Evolutionary conservation across 192 early-diverging fungal species (phyloP), one percentile per base, ranked within the genome.

Genomic region (Polychytrium aggregatum): DNA sequence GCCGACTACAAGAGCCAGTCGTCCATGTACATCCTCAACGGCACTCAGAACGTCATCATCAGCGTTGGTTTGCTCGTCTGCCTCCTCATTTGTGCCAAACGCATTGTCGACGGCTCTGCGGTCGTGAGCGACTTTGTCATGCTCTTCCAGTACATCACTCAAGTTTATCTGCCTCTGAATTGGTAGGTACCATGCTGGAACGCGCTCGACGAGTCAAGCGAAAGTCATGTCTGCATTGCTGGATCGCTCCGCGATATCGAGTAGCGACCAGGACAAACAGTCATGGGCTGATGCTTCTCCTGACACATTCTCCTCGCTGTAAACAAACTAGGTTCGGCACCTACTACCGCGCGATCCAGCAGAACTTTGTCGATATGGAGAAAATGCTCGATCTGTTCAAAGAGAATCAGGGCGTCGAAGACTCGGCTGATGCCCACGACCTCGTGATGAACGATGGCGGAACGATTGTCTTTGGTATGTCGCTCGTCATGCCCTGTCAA

Each of bases 311-410:
- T 43, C 34, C n/a, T 1, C 47, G 4, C 36, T 1, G 24, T 61
- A 8, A 1, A n/a, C 2, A 36, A 34, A 82, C 74, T 57, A 90
- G 84, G 79, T 90, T 98, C 38, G 94, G 94, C 28, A 87, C 85
- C 2, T 92, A 92, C 53, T 98, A 98, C 59, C 76, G 93, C 17
- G 78, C 86, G 46, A 88, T 94, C 34, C 89, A 95, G 61, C 86
- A 90, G 40, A 71, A 64, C 45, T 71, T 68, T 44, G 48, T 74
- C 41, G 94, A 97, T 53, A 95, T 96, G 94, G 95, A 98, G 60
- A 91, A 92, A 55, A 90, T 98, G 82, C 73, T 98, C 18, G 83
- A 86, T 36, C 56, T 75, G 0, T 71, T 87, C n/a, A 71, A 89
- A 22, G 76, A 83, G 47, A 51, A 76, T 20, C 57, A 71, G 30